Base-by-base conservation (phyloP, 2,329 filamentous ascomycete genomes). In the Cercospora beticola region DNA sequence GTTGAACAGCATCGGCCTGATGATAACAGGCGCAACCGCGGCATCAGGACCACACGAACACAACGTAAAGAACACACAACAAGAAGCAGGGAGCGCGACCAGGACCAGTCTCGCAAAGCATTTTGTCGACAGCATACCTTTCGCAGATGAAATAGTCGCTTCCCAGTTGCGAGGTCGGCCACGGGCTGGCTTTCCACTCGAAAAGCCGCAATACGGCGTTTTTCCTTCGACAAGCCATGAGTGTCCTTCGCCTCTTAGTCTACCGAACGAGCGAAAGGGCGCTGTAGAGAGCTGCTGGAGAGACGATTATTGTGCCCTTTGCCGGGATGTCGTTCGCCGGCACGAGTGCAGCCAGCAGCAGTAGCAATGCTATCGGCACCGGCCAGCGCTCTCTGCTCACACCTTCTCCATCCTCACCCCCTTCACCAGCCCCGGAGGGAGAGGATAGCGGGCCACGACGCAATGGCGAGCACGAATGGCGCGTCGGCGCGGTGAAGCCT, bases 301-400 rank as follows among this genome's bases (percentile, higher is more conserved):
- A 43, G 16, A n/a, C 36, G 16, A 43, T 43, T n/a, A 43, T n/a
- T 43, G 36, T 43, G 36, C 36, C 36, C 7, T 43, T n/a, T n/a
- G 36, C 36, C 36, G 36, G 36, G 36, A 43, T 43, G 36, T 5
- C 16, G 16, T 43, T 8, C 36, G 16, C 36, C 16, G 7, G 36
- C 16, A 43, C 7, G 36, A 43, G 36, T 43, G 36, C 36, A 6
- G 16, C 36, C 36, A 43, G 36, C n/a, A 43, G 36, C 36, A 43
- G 36, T n/a, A n/a, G 36, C 36, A n/a, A 8, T n/a, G 16, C 36
- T 43, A 7, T 43, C 9, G 36, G 36, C 7, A 5, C 6, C 36
- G 36, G 36, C 5, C 46, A 7, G 46, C 46, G 46, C 46, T 52
- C 46, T 23, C 18, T 52, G 40, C 46, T 57, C 14, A 71, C 71